Percentiles rank a stretch among this genome's conserved stretches.
These are phyloP conservation scores for Diaporthe australafricana DNA, from an alignment of 2,329 filamentous ascomycete genomes.

Conservation along the genomic window DNA sequence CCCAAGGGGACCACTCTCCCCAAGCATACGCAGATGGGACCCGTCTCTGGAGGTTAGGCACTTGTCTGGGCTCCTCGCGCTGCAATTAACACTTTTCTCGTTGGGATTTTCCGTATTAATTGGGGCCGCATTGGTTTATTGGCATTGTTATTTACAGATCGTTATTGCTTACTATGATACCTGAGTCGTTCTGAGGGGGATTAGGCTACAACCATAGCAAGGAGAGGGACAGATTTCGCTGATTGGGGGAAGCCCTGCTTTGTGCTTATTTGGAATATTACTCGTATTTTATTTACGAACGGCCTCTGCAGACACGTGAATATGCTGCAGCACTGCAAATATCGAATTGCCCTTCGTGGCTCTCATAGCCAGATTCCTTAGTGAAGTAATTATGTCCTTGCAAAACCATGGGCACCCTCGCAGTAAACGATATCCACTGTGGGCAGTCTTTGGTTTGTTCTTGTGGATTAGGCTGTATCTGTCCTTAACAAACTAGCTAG, in stretches of 20 bases:
- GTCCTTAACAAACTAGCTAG: no score
- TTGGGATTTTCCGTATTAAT: neutral
- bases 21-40: slow-evolving; percentile 23
- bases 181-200: slow-evolving; percentile 27
- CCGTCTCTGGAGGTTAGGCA: slow-evolving; percentile 7
- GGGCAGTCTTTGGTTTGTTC: neutral
- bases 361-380: neutral
- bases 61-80: slow-evolving; percentile 36
- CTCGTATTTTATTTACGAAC: neutral
- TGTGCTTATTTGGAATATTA: slow-evolving; percentile 28
- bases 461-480: no score
- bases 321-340: neutral
- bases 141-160: slow-evolving; percentile 37
- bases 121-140: slow-evolving; percentile 36
- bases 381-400: neutral
- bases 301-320: neutral
- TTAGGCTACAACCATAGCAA: slow-evolving; percentile 11
- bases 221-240: slow-evolving; percentile 31
- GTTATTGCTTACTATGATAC: slow-evolving; percentile 33
- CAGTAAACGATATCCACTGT: no score
- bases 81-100: neutral
- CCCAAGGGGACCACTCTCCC: neutral
- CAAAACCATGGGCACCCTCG: neutral
- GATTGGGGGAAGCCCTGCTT: slow-evolving; percentile 6
- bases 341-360: neutral